Percentiles rank a stretch among this genome's conserved stretches.
Evolutionary conservation across 2,329 filamentous ascomycete genomes (phyloP).

Genomic region (Trichoderma sp.): DNA sequence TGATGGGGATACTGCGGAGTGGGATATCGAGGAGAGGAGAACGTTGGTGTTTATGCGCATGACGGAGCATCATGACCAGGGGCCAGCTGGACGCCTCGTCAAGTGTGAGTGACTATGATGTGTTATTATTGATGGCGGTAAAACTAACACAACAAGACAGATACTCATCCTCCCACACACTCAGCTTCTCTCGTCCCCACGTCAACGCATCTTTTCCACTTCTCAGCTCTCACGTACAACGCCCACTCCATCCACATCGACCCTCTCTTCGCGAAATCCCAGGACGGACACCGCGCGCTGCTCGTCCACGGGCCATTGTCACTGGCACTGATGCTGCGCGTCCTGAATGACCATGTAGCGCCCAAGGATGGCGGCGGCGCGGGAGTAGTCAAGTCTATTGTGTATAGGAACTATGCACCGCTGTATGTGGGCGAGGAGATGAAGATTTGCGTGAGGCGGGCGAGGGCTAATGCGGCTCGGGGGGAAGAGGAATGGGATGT

Average conservation of each 20-base stretch:
- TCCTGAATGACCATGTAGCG: constrained; percentile 43
- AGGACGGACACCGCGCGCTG: constrained; percentile 71
- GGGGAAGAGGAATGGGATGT: constrained; percentile 53
- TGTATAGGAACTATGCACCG: constrained; percentile 79
- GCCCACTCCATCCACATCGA: constrained; percentile 89
- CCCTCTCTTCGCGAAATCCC: constrained; percentile 60
- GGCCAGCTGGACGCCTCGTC: constrained; percentile 24
- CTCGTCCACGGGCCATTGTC: constrained; percentile 86
- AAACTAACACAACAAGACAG: constrained; percentile 25
- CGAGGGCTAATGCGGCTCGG: constrained; percentile 39
- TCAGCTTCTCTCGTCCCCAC: constrained; percentile 61
- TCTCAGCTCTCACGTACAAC: constrained; percentile 88
- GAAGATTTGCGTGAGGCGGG: constrained; percentile 62
- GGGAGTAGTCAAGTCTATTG: constrained; percentile 44
- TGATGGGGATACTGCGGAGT: constrained; percentile 23
- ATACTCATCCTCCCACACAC: constrained; percentile 35
- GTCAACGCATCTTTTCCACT: constrained; percentile 75
- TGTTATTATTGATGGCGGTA: neutral
- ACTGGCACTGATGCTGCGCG: constrained; percentile 70
- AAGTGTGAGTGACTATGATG: constrained; percentile 27
- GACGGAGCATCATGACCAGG: constrained; percentile 22
- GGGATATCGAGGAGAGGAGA: constrained; percentile 45
- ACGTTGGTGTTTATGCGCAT: constrained; percentile 53
- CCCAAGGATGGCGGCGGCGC: neutral
- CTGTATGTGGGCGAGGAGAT: constrained; percentile 72